Base-by-base conservation (phyloP, 441 rosid species). In the Pelargonium cotyledonis region DNA sequence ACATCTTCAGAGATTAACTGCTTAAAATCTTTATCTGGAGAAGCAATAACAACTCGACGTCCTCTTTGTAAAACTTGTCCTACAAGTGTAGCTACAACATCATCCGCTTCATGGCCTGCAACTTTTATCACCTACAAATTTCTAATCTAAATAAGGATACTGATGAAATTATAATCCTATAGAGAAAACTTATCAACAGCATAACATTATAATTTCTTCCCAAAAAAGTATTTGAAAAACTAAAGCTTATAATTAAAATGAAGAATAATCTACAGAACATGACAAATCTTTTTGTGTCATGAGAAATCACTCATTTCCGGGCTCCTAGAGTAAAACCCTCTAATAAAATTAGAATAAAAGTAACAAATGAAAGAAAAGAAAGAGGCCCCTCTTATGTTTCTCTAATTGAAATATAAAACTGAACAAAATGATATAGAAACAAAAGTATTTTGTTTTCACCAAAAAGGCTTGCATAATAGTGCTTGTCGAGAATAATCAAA, bases 21-120 rank as follows among this genome's bases (percentile, higher is more conserved):
- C 88, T 91, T 93, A 73, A 93, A 93, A 81, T 91, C 97, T 85
- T 93, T 93, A 75, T 93, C 98, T 1, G 96, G 98, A 63, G 98
- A 93, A 69, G 97, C 97, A 80, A 90, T 76, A 73, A 89, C 96
- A 16, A 78, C 95, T 0, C 71, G 77, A 68, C 83, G 77, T 58
- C 96, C 90, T 79, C 80, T 85, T 74, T 75, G 80, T 57, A 89
- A 71, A 68, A 83, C 97, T 80, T 90, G 97, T 65, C 70, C 85
- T 15, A 75, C 81, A 6, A 93, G 83, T 6, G 96, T 90, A 53
- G 96, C 98, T 53, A 93, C 86, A 18, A 93, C 93, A 76, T 93
- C 96, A 73, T 91, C 97, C 68, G 98, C 98, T 80, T 91, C 97
- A 46, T 88, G 82, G 68, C 96, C 93, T 73, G 88, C 68, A 64